A percentile compares a stretch with the other conserved stretches of the same genome.
These are phyloP conservation scores for Podosphaera aphanis DNA, from an alignment of 2,329 filamentous ascomycete species.

Conservation along the genomic window DNA sequence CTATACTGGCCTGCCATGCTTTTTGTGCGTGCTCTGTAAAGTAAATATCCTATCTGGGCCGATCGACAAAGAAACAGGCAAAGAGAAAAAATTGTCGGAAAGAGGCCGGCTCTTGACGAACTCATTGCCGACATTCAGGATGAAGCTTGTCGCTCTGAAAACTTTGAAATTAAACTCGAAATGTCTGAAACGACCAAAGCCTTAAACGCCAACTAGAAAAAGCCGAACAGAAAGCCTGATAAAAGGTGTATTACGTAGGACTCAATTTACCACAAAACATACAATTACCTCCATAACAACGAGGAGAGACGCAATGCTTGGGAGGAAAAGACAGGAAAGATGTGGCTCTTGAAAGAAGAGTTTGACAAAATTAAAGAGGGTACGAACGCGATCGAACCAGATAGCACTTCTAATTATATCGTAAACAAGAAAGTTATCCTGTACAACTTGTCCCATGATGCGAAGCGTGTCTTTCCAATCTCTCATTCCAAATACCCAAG, in stretches of 20 bases:
- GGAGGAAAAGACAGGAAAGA: neutral
- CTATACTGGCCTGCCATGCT: constrained; percentile 1
- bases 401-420: neutral
- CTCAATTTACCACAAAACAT: neutral
- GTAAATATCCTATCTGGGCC: neutral
- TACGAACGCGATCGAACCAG: too few species aligned
- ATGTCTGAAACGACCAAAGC: neutral
- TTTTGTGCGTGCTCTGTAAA: neutral
- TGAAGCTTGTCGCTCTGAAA: neutral
- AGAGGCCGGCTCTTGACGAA: neutral
- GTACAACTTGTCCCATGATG: too few species aligned
- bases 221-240: neutral
- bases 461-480: too few species aligned
- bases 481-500: too few species aligned
- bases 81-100: neutral
- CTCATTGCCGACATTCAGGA: neutral
- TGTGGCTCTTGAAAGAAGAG: neutral
- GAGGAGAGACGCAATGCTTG: neutral
- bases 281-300: neutral
- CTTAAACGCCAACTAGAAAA: neutral
- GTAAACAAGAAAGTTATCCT: neutral
- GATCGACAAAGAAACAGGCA: neutral
- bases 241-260: neutral
- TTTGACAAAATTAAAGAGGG: too few species aligned
- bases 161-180: neutral